Evolutionary conservation across 2,329 filamentous ascomycete species (phyloP).

Genomic region (Sordariomycetes sp.): DNA sequence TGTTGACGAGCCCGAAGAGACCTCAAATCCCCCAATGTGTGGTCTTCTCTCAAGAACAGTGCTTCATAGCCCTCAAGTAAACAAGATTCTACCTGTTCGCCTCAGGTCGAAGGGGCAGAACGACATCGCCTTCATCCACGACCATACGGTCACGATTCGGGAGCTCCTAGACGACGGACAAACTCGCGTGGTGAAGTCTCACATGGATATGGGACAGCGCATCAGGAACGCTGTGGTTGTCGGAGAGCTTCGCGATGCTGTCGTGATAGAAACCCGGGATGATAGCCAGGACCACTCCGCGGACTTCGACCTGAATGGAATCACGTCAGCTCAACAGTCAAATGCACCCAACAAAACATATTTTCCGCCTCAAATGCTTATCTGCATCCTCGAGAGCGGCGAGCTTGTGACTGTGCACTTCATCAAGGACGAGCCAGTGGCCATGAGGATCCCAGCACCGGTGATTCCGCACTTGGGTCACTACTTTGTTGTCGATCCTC

Average conservation of each 20-base stretch:
- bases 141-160: constrained; percentile 72
- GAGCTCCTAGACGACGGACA: constrained; percentile 62
- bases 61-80: constrained; percentile 64
- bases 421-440: constrained; percentile 17
- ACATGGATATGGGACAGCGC: constrained; percentile 66
- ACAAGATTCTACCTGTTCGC: constrained; percentile 71
- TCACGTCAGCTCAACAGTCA: too few relatives aligned
- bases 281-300: not conserved
- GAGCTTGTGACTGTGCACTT: too few relatives aligned
- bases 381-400: too few relatives aligned
- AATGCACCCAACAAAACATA: too few relatives aligned
- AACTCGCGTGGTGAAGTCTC: constrained; percentile 68
- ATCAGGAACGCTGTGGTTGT: constrained; percentile 76
- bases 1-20: not conserved
- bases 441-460: too few relatives aligned
- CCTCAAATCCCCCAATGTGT: constrained; percentile 34
- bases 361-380: not conserved
- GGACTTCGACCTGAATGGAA: too few relatives aligned
- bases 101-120: constrained; percentile 62
- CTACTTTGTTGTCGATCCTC: constrained; percentile 69
- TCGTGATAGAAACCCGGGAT: not conserved
- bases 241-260: constrained; percentile 32
- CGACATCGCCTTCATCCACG: constrained; percentile 81
- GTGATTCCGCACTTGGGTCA: constrained; percentile 52
- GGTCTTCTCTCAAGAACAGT: constrained; percentile 75